Conservation (phyloP, 2,329 filamentous ascomycete species). For the Pyrenophora graminea region DNA sequence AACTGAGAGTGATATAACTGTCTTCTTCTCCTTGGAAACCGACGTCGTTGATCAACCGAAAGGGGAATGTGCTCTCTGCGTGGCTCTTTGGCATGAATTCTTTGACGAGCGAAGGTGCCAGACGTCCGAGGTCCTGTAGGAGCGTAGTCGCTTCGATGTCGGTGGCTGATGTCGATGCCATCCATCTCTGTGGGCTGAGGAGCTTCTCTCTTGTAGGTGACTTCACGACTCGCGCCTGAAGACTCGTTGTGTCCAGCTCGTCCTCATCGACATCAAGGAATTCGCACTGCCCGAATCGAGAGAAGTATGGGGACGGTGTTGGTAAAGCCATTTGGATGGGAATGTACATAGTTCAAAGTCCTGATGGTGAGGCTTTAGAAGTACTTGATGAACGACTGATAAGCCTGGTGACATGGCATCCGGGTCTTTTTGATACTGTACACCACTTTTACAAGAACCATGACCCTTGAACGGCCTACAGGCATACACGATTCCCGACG, state of each 20-base stretch:
- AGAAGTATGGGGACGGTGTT: slow-evolving; percentile 16
- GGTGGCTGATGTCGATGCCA: slow-evolving; percentile 5
- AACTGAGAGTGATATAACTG: slow-evolving; percentile 52
- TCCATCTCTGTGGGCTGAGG: slow-evolving; percentile 20
- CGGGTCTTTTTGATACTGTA: slow-evolving; percentile 13
- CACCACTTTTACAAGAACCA: slow-evolving; percentile 4
- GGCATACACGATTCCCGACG: slow-evolving; percentile 20
- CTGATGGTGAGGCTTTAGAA: background rate
- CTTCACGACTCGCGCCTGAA: slow-evolving; percentile 31
- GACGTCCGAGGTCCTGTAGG: slow-evolving; percentile 29
- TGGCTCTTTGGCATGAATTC: slow-evolving; percentile 34
- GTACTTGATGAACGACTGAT: slow-evolving; percentile 1
- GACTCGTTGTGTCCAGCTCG: slow-evolving; percentile 36
- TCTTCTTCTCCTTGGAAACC: slow-evolving; percentile 37
- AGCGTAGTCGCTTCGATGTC: slow-evolving; percentile 29
- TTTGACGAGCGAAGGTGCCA: slow-evolving; percentile 39
- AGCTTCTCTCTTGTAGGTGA: slow-evolving; percentile 23
- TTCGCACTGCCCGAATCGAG: slow-evolving; percentile 31
- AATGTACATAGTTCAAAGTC: slow-evolving; percentile 17
- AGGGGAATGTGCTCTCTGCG: slow-evolving; percentile 28
- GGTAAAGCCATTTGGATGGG: slow-evolving; percentile 19
- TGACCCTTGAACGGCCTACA: slow-evolving; percentile 18
- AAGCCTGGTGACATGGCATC: slow-evolving; percentile 11
- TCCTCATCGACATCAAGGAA: slow-evolving; percentile 38
- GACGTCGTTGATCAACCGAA: slow-evolving; percentile 47